A percentile compares a stretch with the other conserved stretches of the same genome.
These are phyloP conservation scores for Ustilago crameri DNA, from an alignment of 1,284 basidiomycete species.

Conservation along the genomic window DNA sequence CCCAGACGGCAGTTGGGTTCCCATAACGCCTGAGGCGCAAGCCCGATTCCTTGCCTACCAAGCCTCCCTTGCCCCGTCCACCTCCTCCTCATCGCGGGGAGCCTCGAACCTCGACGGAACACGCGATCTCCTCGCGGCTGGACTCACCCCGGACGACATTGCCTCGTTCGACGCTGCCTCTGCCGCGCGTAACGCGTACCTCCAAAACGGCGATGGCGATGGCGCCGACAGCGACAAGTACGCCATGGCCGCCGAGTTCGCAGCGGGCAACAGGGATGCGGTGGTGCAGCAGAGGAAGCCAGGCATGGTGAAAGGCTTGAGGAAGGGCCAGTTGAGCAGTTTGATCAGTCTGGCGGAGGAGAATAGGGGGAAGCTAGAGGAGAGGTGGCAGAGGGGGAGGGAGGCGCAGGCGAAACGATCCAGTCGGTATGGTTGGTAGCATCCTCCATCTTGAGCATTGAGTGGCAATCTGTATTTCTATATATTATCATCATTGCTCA, in stretches of 20 bases:
- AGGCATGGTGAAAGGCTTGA: conserved; percentile 50
- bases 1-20: conserved; percentile 64
- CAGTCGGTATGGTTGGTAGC: conserved; percentile 38
- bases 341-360: conserved; percentile 60
- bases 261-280: conserved; percentile 26
- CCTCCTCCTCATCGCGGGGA: conserved; percentile 8
- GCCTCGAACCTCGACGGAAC: conserved; percentile 41
- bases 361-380: conserved; percentile 51
- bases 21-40: conserved; percentile 65
- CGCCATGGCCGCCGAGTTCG: conserved; percentile 35
- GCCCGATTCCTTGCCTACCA: conserved; percentile 50
- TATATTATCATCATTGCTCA: too few species aligned
- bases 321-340: conserved; percentile 60
- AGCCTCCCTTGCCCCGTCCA: conserved; percentile 6
- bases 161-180: conserved; percentile 45
- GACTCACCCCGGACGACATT: conserved; percentile 23
- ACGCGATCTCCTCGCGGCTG: conserved; percentile 25
- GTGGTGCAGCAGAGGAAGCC: conserved; percentile 38
- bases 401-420: conserved; percentile 22
- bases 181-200: conserved; percentile 46
- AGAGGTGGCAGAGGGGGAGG: conserved; percentile 52
- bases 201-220: conserved; percentile 9
- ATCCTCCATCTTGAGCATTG: neutral
- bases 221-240: conserved; percentile 33
- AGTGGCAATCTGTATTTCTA: neutral